These are phyloP conservation scores for Vigna nakashimae DNA, from an alignment of 306 rosid genomes.

Conservation along the genomic window DNA sequence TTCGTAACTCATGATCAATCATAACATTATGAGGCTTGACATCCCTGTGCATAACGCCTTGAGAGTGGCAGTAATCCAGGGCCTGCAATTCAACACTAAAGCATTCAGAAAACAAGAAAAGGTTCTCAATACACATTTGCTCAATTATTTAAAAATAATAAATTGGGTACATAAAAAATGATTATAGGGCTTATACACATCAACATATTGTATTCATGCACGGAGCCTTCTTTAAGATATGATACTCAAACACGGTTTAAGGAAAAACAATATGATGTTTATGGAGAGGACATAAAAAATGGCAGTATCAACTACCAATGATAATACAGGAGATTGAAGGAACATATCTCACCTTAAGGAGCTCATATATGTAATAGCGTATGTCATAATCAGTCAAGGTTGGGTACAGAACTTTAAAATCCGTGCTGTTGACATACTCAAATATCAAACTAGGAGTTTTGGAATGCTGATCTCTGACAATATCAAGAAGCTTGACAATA, in stretches of 20 bases:
- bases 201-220: not conserved
- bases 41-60: conserved; percentile 87
- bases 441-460: conserved; percentile 87
- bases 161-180: conserved; percentile 16
- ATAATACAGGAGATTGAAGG: not conserved
- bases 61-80: conserved; percentile 82
- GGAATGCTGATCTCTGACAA: conserved; percentile 86
- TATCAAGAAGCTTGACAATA: conserved; percentile 79
- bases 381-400: conserved; percentile 88
- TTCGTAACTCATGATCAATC: conserved; percentile 84
- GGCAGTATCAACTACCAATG: not conserved
- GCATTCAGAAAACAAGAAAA: conserved; percentile 18
- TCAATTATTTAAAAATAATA: not conserved
- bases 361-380: conserved; percentile 88
- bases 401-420: conserved; percentile 82
- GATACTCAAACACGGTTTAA: not conserved
- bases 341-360: conserved; percentile 68
- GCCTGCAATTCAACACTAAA: conserved; percentile 58
- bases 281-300: conserved; percentile 23
- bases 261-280: not conserved
- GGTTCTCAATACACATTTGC: not conserved
- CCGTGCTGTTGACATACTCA: conserved; percentile 86
- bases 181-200: not conserved
- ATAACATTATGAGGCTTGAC: conserved; percentile 88
- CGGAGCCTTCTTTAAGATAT: conserved; percentile 12